phyloP scores from a whole-genome alignment of 169 alveolate genomes.

The Babesia bovis region DNA sequence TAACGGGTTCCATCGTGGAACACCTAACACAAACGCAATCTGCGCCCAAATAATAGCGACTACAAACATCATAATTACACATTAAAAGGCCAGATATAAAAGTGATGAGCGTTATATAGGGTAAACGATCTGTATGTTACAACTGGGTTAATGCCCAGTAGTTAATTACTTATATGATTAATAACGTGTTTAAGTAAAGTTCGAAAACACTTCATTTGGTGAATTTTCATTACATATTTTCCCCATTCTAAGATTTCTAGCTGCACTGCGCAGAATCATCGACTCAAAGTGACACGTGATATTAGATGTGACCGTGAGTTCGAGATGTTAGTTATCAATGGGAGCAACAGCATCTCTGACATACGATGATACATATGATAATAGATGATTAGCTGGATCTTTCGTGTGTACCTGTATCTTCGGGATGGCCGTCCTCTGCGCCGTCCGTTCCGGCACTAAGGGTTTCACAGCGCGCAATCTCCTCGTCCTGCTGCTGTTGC shows the following conservation, averaged over 20 bases:
- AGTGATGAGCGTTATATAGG: too few relatives aligned
- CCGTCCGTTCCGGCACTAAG: conserved; percentile 1
- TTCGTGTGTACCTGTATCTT: background rate
- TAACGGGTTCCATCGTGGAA: conserved; percentile 2
- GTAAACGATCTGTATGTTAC: too few relatives aligned
- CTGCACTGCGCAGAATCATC: background rate
- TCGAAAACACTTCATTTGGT: too few relatives aligned
- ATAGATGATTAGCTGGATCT: background rate
- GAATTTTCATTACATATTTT: background rate
- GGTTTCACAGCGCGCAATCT: background rate
- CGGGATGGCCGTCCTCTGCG: background rate
- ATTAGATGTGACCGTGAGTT: background rate
- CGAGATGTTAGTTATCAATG: background rate
- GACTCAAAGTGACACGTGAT: background rate
- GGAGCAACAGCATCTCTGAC: background rate
- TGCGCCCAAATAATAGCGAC: background rate
- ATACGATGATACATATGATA: background rate
- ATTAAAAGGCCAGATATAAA: too few relatives aligned
- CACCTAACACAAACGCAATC: background rate
- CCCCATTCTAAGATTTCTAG: background rate
- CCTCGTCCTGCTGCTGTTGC: conserved; percentile 19
- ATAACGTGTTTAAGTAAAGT: too few relatives aligned
- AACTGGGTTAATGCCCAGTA: too few relatives aligned
- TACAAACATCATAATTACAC: background rate
- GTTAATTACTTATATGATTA: too few relatives aligned